Percentiles rank a stretch among this genome's conserved stretches.
Evolutionary conservation across 164 flowering plant species (phyloP).

Genomic region (Vitis cinerea): DNA sequence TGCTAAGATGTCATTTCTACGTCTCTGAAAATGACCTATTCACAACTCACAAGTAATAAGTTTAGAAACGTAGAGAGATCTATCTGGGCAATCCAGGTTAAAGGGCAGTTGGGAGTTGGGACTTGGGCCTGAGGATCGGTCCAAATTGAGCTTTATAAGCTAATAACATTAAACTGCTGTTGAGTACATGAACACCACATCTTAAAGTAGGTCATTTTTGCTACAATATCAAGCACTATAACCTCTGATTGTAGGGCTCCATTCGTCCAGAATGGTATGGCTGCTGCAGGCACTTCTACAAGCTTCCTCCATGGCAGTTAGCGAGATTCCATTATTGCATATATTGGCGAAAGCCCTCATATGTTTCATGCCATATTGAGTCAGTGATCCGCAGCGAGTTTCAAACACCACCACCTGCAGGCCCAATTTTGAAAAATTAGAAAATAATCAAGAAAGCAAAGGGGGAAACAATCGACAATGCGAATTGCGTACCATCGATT

Average conservation of each 20-base stretch:
- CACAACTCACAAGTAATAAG: too few species aligned
- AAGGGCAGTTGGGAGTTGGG: too few species aligned
- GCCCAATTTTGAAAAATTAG: too few species aligned
- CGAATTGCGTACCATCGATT: slow-evolving; percentile 53
- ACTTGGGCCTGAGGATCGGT: too few species aligned
- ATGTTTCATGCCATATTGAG: slow-evolving; percentile 95
- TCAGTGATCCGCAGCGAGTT: slow-evolving; percentile 67
- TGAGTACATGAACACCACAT: too few species aligned
- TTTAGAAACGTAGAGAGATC: too few species aligned
- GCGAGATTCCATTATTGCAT: slow-evolving; percentile 60
- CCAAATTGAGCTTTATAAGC: too few species aligned
- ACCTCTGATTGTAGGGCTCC: slow-evolving; percentile 47
- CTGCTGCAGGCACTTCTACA: slow-evolving; percentile 46
- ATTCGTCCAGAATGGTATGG: slow-evolving; percentile 14
- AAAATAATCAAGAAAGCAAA: background rate
- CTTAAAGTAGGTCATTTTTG: too few species aligned
- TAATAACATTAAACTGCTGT: too few species aligned
- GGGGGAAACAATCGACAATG: background rate
- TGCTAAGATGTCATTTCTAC: too few species aligned
- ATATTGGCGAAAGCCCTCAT: slow-evolving; percentile 92
- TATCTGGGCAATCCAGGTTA: too few species aligned
- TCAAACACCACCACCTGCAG: slow-evolving; percentile 69
- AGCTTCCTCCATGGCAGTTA: slow-evolving; percentile 53
- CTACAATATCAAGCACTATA: slow-evolving; percentile 52
- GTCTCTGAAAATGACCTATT: too few species aligned